Evolutionary conservation across 345 rosid genomes (phyloP).

Genomic region (Eucalyptus victrix): DNA sequence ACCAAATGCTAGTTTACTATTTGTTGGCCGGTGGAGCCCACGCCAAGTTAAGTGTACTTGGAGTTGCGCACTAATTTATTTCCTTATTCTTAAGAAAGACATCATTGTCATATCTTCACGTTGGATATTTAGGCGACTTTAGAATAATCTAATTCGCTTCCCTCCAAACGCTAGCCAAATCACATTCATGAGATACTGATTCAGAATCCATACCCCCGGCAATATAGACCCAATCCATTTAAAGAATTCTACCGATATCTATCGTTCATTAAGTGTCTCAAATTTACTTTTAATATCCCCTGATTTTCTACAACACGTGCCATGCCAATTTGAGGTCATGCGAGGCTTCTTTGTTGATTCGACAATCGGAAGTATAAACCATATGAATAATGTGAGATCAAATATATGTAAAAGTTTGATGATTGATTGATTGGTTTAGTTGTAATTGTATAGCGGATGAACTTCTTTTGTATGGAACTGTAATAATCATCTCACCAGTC

Average conservation of each 20-base stretch:
- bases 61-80: background rate
- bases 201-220: background rate
- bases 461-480: background rate
- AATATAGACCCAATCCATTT: background rate
- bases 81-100: background rate
- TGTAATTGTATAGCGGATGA: accelerated
- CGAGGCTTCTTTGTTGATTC: background rate
- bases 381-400: background rate
- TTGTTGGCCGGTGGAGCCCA: background rate
- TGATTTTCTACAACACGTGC: accelerated
- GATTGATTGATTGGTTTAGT: background rate
- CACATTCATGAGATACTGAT: accelerated
- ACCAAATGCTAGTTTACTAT: background rate
- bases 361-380: accelerated
- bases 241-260: background rate
- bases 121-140: background rate
- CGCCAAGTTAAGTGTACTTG: background rate
- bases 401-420: background rate
- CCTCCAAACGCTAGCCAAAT: background rate
- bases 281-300: accelerated
- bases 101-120: background rate
- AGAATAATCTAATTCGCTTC: background rate
- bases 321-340: background rate
- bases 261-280: accelerated
- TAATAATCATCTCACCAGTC: background rate